Evolutionary conservation across 2,329 filamentous ascomycete genomes (phyloP), one percentile per base, ranked within the genome.

Genomic region (Epicoccum sorghinum): DNA sequence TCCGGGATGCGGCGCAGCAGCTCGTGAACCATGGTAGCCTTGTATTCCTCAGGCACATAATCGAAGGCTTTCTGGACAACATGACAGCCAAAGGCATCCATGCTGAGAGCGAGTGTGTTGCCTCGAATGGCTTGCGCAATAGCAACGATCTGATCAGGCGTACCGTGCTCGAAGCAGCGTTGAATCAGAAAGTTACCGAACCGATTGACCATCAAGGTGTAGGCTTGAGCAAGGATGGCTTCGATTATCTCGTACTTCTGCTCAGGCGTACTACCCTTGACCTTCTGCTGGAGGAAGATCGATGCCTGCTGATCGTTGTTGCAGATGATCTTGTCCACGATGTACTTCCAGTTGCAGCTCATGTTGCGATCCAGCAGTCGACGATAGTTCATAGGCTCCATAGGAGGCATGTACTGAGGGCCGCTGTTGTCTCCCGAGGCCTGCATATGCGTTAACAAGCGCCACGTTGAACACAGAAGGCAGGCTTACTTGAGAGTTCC

Each of bases 241-340:
- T 98, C 92, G 40, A 99, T 91, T 61, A 99, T 98, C 63, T 96
- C 93, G 68, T 91, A 96, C 77, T 98, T 99, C 75, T 98, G 95
- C 69, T 98, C 93, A 0, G 88, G 83, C 4, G 93, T 97, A 55
- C 93, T 93, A 58, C 97, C 90, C 79, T 99, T 99, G 65, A 99
- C 89, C 80, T 99, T 99, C 78, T 99, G 95, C 75, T 99, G 95
- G 39, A 99, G 82, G 77, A 99, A 99, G 68, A 99, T 98, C 2
- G 95, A 99, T 8, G 96, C 95, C 77, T 99, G 95, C 76, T 99
- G 95, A 71, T 99, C 95, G 75, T 99, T 98, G 79, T 93, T 97
- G 84, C 91, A 96, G 63, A 99, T 93, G 72, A 99, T 99, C 82
- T 98, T 98, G 80, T 99, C 93, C 50, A 99, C 95, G 66, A 99